Evolutionary conservation across 2,329 filamentous ascomycete species (phyloP).

Genomic region (Paracoccidioides brasiliensis): DNA sequence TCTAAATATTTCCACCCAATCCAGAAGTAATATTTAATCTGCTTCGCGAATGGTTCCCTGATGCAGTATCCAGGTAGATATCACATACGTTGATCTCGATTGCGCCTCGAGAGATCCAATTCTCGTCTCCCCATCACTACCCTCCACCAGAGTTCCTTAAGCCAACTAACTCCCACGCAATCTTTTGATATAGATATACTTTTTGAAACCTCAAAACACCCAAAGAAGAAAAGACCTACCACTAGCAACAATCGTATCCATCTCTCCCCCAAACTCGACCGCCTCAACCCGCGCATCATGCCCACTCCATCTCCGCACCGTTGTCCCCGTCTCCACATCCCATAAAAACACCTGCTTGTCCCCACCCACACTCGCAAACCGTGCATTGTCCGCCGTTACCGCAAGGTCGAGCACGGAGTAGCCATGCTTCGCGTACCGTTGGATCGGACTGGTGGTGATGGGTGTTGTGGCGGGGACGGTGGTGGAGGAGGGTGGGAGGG

Average conservation of each 20-base stretch:
- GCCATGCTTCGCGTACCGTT: constrained; percentile 79
- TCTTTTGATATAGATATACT: too few species aligned
- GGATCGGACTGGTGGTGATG: constrained; percentile 47
- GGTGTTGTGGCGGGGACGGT: constrained; percentile 23
- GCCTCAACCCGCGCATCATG: constrained; percentile 65
- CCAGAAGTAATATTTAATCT: constrained; percentile 2
- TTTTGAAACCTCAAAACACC: background rate
- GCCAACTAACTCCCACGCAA: too few species aligned
- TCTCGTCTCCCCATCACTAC: too few species aligned
- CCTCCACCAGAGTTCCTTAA: too few species aligned
- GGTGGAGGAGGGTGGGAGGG: constrained; percentile 27
- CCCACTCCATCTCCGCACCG: constrained; percentile 59
- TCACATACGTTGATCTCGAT: too few species aligned
- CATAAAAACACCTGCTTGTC: constrained; percentile 87
- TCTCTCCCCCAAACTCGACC: constrained; percentile 65
- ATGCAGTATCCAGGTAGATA: too few species aligned
- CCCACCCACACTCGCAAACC: constrained; percentile 76
- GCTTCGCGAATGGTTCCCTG: background rate
- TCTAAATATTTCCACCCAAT: background rate
- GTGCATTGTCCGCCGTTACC: constrained; percentile 62
- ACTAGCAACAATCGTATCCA: constrained; percentile 58
- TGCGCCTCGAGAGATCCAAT: too few species aligned
- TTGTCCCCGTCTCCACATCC: constrained; percentile 76
- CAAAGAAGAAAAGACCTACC: constrained; percentile 29
- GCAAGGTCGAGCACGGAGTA: constrained; percentile 79